Evolutionary conservation across 495 filamentous ascomycete species (phyloP).

Genomic region (Delitschia confertaspora): DNA sequence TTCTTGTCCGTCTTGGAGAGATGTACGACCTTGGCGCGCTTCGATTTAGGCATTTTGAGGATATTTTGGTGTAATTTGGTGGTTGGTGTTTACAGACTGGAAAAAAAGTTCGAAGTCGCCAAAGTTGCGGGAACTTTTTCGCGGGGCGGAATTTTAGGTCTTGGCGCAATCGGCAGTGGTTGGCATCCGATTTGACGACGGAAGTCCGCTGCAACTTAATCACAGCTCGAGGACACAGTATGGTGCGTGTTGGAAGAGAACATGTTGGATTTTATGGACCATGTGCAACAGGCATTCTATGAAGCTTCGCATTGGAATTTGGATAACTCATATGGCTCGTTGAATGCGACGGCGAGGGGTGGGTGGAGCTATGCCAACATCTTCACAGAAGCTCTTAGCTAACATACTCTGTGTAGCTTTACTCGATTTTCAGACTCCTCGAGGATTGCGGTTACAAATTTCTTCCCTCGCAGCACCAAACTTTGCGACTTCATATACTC

Average conservation of each 20-base stretch:
- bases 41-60: slow-evolving; percentile 84
- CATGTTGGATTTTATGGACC: slow-evolving; percentile 99
- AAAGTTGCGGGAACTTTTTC: slow-evolving; percentile 19
- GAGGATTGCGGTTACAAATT: slow-evolving; percentile 67
- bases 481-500: slow-evolving; percentile 83
- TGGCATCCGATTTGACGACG: background rate
- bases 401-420: slow-evolving; percentile 46
- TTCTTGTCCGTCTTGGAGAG: slow-evolving; percentile 87
- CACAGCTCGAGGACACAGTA: slow-evolving; percentile 4
- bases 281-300: slow-evolving; percentile 88
- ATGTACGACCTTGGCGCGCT: slow-evolving; percentile 80
- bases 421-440: slow-evolving; percentile 74
- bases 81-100: background rate
- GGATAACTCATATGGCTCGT: slow-evolving; percentile 83
- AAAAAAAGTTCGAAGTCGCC: slow-evolving; percentile 14
- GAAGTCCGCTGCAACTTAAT: background rate
- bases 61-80: background rate
- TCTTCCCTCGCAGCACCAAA: slow-evolving; percentile 86
- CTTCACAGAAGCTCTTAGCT: slow-evolving; percentile 4
- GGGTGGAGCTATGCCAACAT: slow-evolving; percentile 22
- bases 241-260: slow-evolving; percentile 8
- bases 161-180: slow-evolving; percentile 6
- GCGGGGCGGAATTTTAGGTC: background rate
- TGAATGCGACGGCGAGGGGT: slow-evolving; percentile 83
- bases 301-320: slow-evolving; percentile 78